Evolutionary conservation across 2,329 filamentous ascomycete genomes (phyloP), one percentile per base, ranked within the genome.

Genomic region (Fusarium verrucosum): DNA sequence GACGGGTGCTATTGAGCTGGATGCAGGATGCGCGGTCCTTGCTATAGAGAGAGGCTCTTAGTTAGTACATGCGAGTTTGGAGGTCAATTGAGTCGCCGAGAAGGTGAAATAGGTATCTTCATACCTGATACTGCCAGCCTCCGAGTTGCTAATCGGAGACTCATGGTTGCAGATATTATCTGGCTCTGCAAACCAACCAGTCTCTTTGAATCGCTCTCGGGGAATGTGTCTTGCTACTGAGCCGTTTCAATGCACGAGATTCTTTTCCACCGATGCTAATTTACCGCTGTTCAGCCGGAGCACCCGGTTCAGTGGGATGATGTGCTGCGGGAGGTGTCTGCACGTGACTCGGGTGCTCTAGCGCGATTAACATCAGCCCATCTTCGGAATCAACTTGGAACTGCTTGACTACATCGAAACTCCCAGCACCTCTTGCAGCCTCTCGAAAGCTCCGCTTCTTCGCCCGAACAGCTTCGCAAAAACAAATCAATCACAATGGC

Each of bases 111-210:
- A 40, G 42, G 43, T 36, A 46, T 52, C 16, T 8, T 19, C 82
- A 55, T 82, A 92, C 89, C 86, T 75, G 83, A 81, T 72, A 81
- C 80, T 53, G 84, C 80, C 70, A 89, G 79, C 79, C 85, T 85
- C 80, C 86, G 80, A 71, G 87, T 81, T 69, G 88, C 87, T 73
- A 87, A 79, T 76, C 85, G 84, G 71, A 89, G 77, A 78, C 82
- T 91, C 89, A 92, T 92, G 73, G 67, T 72, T 43, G 65, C 62
- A 66, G 58, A 58, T 65, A 37, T 55, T 52, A 43, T 66, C 44
- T 47, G 46, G 47, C 32, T 62, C 57, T 63, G 61, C 58, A 66
- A 65, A 62, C 56, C 62, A 65, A 65, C 59, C 64, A 58, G 51
- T 67, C 52, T 66, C 64, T 59, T 35, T 51, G 26, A 50, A 43